Conservation (phyloP, 2,329 filamentous ascomycete genomes). For the Beauveria australis region DNA sequence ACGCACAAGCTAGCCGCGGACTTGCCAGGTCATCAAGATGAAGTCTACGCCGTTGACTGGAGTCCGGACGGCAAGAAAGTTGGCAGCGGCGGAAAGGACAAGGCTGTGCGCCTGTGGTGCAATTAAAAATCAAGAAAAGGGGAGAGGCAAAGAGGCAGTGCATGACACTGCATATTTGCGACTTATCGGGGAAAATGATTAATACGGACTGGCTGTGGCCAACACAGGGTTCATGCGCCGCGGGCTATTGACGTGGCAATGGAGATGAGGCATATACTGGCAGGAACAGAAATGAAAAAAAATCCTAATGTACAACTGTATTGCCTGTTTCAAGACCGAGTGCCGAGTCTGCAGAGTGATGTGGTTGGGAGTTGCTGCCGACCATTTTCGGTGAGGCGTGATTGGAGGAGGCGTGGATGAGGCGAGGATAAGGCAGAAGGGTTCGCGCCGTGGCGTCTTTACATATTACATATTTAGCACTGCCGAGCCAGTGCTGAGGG, state of each 20-base stretch:
- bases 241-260: constrained; percentile 4
- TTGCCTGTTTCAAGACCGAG: neutral
- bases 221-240: constrained; percentile 1
- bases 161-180: neutral
- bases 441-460: constrained; percentile 1
- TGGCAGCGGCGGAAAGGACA: constrained; percentile 88
- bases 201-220: neutral
- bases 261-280: constrained; percentile 6
- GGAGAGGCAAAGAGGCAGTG: neutral
- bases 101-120: constrained; percentile 61
- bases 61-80: constrained; percentile 83
- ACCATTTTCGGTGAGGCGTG: neutral
- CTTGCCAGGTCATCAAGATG: constrained; percentile 82
- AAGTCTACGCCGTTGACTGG: constrained; percentile 94
- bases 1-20: constrained; percentile 74
- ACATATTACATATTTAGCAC: too few relatives aligned
- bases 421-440: neutral
- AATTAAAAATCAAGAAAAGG: constrained; percentile 34
- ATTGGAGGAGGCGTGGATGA: neutral
- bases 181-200: neutral
- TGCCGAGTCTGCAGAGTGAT: constrained; percentile 2
- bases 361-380: neutral
- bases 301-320: neutral
- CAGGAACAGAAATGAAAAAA: neutral
- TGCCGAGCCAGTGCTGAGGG: neutral